Conservation (phyloP, 345 rosid genomes). For the Eucalyptus brandiana region DNA sequence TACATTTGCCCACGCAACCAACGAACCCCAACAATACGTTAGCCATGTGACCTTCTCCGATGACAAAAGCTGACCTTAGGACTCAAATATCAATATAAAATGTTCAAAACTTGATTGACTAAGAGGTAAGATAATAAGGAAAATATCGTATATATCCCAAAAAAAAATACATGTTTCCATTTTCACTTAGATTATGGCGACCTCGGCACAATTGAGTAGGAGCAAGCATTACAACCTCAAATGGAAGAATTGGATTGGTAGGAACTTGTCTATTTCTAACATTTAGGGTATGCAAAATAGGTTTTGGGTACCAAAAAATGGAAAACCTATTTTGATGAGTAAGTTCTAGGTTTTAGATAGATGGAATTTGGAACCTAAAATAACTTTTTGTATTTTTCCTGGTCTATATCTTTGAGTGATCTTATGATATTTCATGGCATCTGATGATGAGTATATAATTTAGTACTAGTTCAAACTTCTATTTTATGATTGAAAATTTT, state of each 20-base stretch:
- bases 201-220: neutral
- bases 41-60: too few relatives aligned
- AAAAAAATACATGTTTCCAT: neutral
- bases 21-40: too few relatives aligned
- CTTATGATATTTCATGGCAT: fast-evolving
- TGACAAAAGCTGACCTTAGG: too few relatives aligned
- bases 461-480: fast-evolving
- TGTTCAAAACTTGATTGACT: too few relatives aligned
- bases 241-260: too few relatives aligned
- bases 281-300: too few relatives aligned
- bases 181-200: neutral
- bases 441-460: fast-evolving
- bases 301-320: neutral
- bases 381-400: too few relatives aligned
- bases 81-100: too few relatives aligned
- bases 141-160: neutral
- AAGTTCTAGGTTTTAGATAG: too few relatives aligned
- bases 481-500: neutral
- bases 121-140: too few relatives aligned
- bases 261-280: neutral
- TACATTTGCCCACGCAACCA: too few relatives aligned
- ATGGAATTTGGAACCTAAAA: fast-evolving
- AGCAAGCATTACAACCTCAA: neutral
- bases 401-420: neutral
- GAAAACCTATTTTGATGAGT: fast-evolving